Conservation (phyloP, 345 rosid genomes). For the Citrus australasica region DNA sequence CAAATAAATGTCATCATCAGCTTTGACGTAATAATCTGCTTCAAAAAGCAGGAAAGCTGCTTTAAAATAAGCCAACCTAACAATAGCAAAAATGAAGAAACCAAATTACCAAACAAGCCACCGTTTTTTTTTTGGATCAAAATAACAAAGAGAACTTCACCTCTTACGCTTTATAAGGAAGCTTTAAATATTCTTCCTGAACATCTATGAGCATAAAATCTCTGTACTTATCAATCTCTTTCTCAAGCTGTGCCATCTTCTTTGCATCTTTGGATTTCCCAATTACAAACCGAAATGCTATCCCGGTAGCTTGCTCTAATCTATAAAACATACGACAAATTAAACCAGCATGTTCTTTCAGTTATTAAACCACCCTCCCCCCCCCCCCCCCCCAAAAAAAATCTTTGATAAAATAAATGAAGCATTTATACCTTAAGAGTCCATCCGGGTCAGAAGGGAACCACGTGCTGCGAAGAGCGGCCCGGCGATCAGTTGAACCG, state of each 20-base stretch:
- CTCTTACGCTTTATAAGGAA: constrained; percentile 74
- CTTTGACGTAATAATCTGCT: constrained; percentile 81
- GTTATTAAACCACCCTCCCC: no score
- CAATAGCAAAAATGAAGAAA: background rate
- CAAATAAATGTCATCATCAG: constrained; percentile 75
- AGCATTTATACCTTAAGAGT: constrained; percentile 48
- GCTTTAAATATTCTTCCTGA: constrained; percentile 64
- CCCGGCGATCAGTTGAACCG: constrained; percentile 51
- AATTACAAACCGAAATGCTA: constrained; percentile 76
- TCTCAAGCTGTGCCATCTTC: constrained; percentile 62
- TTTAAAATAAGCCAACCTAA: constrained; percentile 62
- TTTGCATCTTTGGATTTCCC: constrained; percentile 59
- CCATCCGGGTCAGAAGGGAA: constrained; percentile 73
- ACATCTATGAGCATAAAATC: constrained; percentile 73
- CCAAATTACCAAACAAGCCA: background rate
- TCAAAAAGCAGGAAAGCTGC: constrained; percentile 67
- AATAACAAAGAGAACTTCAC: background rate
- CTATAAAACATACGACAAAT: constrained; percentile 19
- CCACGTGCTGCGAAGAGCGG: constrained; percentile 64
- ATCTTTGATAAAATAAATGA: background rate
- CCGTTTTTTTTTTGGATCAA: background rate
- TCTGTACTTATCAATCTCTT: constrained; percentile 56
- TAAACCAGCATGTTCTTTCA: background rate
- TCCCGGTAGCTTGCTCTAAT: constrained; percentile 87
- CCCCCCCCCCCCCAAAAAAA: background rate